phyloP scores from a whole-genome alignment of 2,329 filamentous ascomycete genomes.

The Parafenestella ontariensis region DNA sequence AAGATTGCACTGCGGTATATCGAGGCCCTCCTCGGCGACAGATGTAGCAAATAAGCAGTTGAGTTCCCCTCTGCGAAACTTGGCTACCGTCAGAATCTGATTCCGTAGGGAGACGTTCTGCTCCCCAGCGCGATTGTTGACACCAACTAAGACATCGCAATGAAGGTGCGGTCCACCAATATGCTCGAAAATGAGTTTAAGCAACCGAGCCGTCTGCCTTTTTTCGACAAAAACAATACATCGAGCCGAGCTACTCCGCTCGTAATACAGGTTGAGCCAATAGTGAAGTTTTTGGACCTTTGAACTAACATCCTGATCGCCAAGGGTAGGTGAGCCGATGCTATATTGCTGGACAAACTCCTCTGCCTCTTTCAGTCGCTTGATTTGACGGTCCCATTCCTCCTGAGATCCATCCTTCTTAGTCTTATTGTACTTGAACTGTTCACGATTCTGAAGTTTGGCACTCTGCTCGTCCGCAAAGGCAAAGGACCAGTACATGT shows the following conservation, averaged over 20 bases:
- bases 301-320: slow-evolving; percentile 64
- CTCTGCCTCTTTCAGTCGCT: slow-evolving; percentile 65
- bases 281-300: slow-evolving; percentile 73
- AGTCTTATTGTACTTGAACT: slow-evolving; percentile 44
- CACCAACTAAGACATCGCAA: slow-evolving; percentile 70
- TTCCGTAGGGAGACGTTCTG: slow-evolving; percentile 72
- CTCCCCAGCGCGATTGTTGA: slow-evolving; percentile 60
- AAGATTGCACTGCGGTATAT: slow-evolving; percentile 72
- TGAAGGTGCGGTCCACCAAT: slow-evolving; percentile 67
- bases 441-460: slow-evolving; percentile 66
- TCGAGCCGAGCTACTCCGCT: slow-evolving; percentile 62
- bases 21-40: slow-evolving; percentile 70
- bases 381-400: slow-evolving; percentile 61
- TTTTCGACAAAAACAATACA: slow-evolving; percentile 90
- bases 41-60: slow-evolving; percentile 71
- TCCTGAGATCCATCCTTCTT: slow-evolving; percentile 37
- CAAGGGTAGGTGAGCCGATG: slow-evolving; percentile 52
- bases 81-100: slow-evolving; percentile 75
- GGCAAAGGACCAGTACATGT: slow-evolving; percentile 78
- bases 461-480: slow-evolving; percentile 68
- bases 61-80: slow-evolving; percentile 65
- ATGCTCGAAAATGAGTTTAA: slow-evolving; percentile 70
- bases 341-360: slow-evolving; percentile 62
- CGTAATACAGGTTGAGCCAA: slow-evolving; percentile 70
- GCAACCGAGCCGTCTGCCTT: slow-evolving; percentile 76